A percentile compares a stretch with the other conserved stretches of the same genome.
These are phyloP conservation scores for Chalaropsis thielavioides DNA, from an alignment of 2,329 filamentous ascomycete genomes.

Conservation along the genomic window DNA sequence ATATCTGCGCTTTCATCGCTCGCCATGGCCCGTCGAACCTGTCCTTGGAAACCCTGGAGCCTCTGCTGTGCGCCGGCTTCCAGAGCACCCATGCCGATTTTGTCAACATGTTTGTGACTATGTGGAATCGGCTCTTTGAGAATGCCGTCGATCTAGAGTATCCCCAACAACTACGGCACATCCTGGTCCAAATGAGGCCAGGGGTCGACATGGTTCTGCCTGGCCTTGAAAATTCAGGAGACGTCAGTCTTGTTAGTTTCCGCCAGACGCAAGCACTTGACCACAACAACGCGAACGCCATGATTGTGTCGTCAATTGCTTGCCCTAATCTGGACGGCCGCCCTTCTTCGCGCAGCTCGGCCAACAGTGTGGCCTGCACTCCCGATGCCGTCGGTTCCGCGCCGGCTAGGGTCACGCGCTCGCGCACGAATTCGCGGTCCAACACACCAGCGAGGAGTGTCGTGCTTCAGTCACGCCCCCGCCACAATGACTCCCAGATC, in stretches of 20 bases:
- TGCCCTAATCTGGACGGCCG: not conserved
- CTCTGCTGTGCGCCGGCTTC: conserved; percentile 41
- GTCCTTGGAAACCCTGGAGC: conserved; percentile 40
- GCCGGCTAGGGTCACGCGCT: not conserved
- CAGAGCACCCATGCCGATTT: conserved; percentile 41
- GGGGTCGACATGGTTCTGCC: conserved; percentile 35
- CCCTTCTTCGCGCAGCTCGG: not conserved
- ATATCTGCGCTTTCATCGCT: conserved; percentile 30
- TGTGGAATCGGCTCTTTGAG: conserved; percentile 61
- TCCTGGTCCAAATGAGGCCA: conserved; percentile 46
- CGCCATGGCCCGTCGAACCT: conserved; percentile 27
- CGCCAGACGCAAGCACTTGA: conserved; percentile 19
- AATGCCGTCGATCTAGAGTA: conserved; percentile 45
- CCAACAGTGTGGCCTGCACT: not conserved
- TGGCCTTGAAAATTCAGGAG: conserved; percentile 23
- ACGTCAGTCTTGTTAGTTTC: conserved; percentile 22
- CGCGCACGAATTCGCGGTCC: conserved; percentile 7
- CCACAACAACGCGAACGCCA: conserved; percentile 1
- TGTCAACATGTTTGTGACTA: conserved; percentile 35
- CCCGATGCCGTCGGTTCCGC: not conserved
- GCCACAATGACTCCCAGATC: conserved; percentile 73
- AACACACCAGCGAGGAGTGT: not conserved
- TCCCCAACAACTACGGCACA: conserved; percentile 46
- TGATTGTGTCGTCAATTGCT: conserved; percentile 15
- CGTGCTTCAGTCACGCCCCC: conserved; percentile 25